These are phyloP conservation scores for Capsicum rhomboideum DNA, from an alignment of 257 asterid genomes.

Conservation along the genomic window DNA sequence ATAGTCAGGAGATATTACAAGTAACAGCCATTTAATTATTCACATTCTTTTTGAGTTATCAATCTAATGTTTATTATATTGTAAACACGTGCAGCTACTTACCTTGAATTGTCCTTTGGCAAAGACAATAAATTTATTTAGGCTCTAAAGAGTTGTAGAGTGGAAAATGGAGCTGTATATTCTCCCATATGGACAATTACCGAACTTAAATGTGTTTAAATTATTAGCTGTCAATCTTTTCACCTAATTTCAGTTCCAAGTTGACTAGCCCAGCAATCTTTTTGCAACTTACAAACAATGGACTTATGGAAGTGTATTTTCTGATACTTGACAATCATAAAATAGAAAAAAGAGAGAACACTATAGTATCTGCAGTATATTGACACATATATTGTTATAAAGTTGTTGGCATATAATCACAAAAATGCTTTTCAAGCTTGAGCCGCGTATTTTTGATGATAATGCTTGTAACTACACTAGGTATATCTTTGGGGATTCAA, in stretches of 20 bases:
- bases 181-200: background rate
- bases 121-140: background rate
- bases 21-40: background rate
- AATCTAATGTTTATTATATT: background rate
- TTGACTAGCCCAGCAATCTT: background rate
- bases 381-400: background rate
- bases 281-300: background rate
- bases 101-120: background rate
- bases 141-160: background rate
- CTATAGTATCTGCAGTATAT: background rate
- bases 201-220: background rate
- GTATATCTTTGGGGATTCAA: no score
- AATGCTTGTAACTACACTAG: no score
- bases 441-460: no score
- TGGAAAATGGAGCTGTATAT: background rate
- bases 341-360: background rate
- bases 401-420: no score
- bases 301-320: background rate
- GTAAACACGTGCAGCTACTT: background rate
- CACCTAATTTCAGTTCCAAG: background rate
- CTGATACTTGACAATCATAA: background rate
- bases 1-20: no score
- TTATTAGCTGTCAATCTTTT: background rate
- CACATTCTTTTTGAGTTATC: background rate
- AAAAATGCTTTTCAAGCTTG: no score